These are phyloP conservation scores for Avena insularis DNA, from an alignment of 176 grass and related monocot species.

Conservation along the genomic window DNA sequence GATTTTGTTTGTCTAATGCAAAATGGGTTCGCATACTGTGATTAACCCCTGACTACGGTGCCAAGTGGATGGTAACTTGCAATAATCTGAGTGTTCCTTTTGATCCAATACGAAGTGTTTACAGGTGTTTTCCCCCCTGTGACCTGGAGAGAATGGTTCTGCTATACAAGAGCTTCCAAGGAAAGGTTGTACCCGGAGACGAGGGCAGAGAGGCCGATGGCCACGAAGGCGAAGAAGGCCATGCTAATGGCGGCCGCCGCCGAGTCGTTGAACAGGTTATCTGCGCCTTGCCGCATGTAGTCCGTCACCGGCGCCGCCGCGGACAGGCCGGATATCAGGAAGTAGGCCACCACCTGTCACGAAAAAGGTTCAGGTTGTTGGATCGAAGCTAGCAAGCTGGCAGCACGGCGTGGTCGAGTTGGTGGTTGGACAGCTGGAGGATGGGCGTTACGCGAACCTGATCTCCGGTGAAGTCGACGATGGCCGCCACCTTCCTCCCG, in stretches of 20 bases:
- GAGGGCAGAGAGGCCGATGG: constrained; percentile 60
- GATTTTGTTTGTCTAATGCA: constrained; percentile 15
- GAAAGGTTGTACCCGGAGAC: constrained; percentile 72
- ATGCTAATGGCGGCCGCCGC: constrained; percentile 67
- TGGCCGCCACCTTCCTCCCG: constrained; percentile 31
- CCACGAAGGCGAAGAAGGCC: constrained; percentile 72
- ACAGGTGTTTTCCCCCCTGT: neutral
- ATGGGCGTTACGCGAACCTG: constrained; percentile 38
- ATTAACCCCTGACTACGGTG: neutral
- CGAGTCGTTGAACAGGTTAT: constrained; percentile 67
- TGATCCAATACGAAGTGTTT: neutral
- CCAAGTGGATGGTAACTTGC: neutral
- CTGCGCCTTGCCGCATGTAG: constrained; percentile 55
- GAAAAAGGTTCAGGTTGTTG: neutral
- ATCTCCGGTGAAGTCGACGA: constrained; percentile 77
- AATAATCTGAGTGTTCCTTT: neutral
- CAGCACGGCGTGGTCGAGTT: neutral
- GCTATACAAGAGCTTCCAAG: constrained; percentile 55
- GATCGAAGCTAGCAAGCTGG: neutral
- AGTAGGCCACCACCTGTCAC: constrained; percentile 54
- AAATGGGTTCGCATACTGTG: neutral
- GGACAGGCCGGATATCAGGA: constrained; percentile 56
- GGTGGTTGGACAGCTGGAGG: constrained; percentile 22
- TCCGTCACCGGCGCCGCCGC: constrained; percentile 74
- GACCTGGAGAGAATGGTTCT: neutral